Evolutionary conservation across 805 yeast species (phyloP).

Genomic region (Metschnikowia proteae): DNA sequence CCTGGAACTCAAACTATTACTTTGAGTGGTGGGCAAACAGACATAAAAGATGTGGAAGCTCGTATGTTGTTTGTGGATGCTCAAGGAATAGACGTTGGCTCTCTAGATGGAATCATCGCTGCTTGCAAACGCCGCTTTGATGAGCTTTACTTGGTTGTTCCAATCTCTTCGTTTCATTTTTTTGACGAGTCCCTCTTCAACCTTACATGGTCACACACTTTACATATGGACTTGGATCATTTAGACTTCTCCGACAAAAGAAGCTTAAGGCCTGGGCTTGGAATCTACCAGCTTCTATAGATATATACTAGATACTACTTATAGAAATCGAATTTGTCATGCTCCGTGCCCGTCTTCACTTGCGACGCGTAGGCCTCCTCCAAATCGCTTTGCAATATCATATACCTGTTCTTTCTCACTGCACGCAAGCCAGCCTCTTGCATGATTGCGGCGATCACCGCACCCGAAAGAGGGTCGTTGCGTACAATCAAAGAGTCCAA

Average conservation of each 20-base stretch:
- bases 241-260: slow-evolving; percentile 48
- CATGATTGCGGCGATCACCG: slow-evolving; percentile 97
- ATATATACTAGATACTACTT: slow-evolving; percentile 43
- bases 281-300: slow-evolving; percentile 41
- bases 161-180: slow-evolving; percentile 34
- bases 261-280: slow-evolving; percentile 61
- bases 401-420: slow-evolving; percentile 95
- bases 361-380: slow-evolving; percentile 98
- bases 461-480: slow-evolving; percentile 96
- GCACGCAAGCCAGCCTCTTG: slow-evolving; percentile 99
- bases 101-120: slow-evolving; percentile 21
- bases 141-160: slow-evolving; percentile 33
- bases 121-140: slow-evolving; percentile 7
- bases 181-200: slow-evolving; percentile 42
- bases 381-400: slow-evolving; percentile 90
- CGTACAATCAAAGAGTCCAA: slow-evolving; percentile 91
- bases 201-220: slow-evolving; percentile 29
- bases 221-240: slow-evolving; percentile 74
- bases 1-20: slow-evolving; percentile 15
- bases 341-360: slow-evolving; percentile 93
- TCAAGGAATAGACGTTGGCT: slow-evolving; percentile 41
- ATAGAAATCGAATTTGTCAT: slow-evolving; percentile 96
- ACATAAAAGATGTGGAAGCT: slow-evolving; percentile 12
- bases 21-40: slow-evolving; percentile 6
- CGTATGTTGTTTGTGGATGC: slow-evolving; percentile 36